These are phyloP conservation scores for Myriosclerotinia scirpicola DNA, from an alignment of 2,329 filamentous ascomycete genomes.

Conservation along the genomic window DNA sequence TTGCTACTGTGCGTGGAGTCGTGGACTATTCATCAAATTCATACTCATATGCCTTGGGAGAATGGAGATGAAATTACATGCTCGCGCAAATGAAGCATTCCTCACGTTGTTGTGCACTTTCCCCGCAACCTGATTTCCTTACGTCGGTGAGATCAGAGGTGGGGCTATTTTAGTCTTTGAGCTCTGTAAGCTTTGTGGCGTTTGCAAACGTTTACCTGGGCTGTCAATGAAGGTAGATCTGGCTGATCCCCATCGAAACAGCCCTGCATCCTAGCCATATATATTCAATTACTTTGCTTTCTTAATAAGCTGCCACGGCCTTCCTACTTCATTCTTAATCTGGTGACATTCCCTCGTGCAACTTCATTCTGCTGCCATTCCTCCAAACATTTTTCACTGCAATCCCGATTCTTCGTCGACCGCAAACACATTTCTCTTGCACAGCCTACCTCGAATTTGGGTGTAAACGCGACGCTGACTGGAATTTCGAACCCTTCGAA, in stretches of 20 bases:
- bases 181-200: constrained; percentile 25
- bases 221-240: constrained; percentile 25
- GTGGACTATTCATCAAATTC: not conserved
- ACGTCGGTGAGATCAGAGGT: constrained; percentile 28
- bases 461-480: constrained; percentile 23
- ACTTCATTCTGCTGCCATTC: constrained; percentile 36
- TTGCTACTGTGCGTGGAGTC: not conserved
- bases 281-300: constrained; percentile 22
- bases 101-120: constrained; percentile 28
- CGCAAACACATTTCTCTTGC: constrained; percentile 30
- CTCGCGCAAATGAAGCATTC: constrained; percentile 39
- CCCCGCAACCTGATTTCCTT: constrained; percentile 32
- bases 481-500: constrained; percentile 30
- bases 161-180: constrained; percentile 21
- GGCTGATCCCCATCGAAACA: constrained; percentile 30
- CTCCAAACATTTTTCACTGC: constrained; percentile 40
- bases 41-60: not conserved
- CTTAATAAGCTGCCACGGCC: constrained; percentile 36
- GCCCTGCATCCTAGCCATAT: constrained; percentile 33
- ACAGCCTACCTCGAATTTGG: constrained; percentile 26
- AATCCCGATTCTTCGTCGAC: constrained; percentile 38
- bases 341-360: constrained; percentile 37
- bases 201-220: constrained; percentile 28
- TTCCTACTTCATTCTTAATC: constrained; percentile 40
- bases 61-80: constrained; percentile 30